Percentiles rank a stretch among this genome's conserved stretches.
Evolutionary conservation across 257 asterid genomes (phyloP).

Genomic region (Thymus mandschuricus): DNA sequence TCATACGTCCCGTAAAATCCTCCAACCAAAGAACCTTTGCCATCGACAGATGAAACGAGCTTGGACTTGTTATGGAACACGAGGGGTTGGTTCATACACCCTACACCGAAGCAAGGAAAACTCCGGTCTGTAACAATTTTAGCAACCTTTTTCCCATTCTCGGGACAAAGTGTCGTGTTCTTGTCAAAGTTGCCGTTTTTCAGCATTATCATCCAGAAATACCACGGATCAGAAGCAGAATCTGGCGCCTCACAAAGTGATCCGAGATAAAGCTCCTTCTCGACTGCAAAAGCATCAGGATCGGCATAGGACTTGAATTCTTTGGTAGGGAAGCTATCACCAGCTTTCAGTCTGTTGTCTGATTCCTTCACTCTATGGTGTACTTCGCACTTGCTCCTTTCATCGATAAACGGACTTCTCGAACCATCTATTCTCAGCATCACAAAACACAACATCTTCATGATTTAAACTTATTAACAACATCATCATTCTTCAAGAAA

Average conservation of each 20-base stretch:
- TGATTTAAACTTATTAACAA: background rate
- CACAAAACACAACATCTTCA: slow-evolving; percentile 20
- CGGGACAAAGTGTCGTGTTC: slow-evolving; percentile 78
- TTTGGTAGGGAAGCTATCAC: slow-evolving; percentile 56
- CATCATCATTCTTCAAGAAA: background rate
- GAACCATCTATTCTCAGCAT: slow-evolving; percentile 38
- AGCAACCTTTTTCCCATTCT: slow-evolving; percentile 72
- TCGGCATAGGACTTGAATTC: slow-evolving; percentile 46
- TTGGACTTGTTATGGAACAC: slow-evolving; percentile 64
- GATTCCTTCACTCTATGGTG: slow-evolving; percentile 64
- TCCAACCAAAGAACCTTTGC: slow-evolving; percentile 54
- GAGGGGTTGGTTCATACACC: slow-evolving; percentile 92
- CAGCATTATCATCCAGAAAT: slow-evolving; percentile 86
- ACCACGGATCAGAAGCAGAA: slow-evolving; percentile 50
- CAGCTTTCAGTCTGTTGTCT: slow-evolving; percentile 64
- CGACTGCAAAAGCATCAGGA: slow-evolving; percentile 74
- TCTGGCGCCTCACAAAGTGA: slow-evolving; percentile 65
- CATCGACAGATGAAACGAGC: slow-evolving; percentile 28
- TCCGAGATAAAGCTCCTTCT: slow-evolving; percentile 77
- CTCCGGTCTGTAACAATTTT: slow-evolving; percentile 62
- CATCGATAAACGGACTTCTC: slow-evolving; percentile 25
- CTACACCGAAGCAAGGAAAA: slow-evolving; percentile 85
- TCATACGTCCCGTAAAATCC: slow-evolving; percentile 88
- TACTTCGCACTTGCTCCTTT: slow-evolving; percentile 49
- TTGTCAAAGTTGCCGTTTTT: slow-evolving; percentile 86